Conservation (phyloP, 148 eudicot genomes). For the Camellia sinensis region DNA sequence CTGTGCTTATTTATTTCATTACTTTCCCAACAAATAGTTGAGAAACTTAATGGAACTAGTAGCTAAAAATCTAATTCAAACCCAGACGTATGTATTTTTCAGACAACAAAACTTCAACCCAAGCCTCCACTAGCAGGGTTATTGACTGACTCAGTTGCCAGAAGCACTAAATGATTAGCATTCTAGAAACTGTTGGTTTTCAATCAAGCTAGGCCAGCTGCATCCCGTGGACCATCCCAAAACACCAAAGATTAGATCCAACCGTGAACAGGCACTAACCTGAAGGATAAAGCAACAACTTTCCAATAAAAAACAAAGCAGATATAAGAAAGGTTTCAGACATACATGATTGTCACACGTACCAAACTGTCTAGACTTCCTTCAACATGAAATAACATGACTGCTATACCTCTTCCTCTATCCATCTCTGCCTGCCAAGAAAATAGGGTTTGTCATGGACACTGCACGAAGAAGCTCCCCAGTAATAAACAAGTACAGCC, state of each 20-base stretch:
- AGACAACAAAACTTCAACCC: conserved; percentile 44
- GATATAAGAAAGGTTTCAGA: not conserved
- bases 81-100: conserved; percentile 2
- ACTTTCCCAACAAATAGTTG: conserved; percentile 18
- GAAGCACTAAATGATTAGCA: conserved; percentile 29
- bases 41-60: conserved; percentile 11
- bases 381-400: conserved; percentile 84
- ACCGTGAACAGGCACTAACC: conserved; percentile 70
- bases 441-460: not conserved
- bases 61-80: conserved; percentile 9
- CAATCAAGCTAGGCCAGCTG: conserved; percentile 63
- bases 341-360: conserved; percentile 11
- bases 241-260: conserved; percentile 72
- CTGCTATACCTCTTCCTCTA: conserved; percentile 66
- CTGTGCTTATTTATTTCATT: conserved; percentile 11
- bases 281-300: conserved; percentile 16
- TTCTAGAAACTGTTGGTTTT: conserved; percentile 40
- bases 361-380: conserved; percentile 74
- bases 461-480: not conserved
- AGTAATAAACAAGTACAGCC: not conserved
- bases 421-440: conserved; percentile 74
- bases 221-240: conserved; percentile 93
- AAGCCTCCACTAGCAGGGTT: conserved; percentile 22
- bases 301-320: not conserved
- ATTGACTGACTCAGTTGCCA: not conserved